Percentiles rank a stretch among this genome's conserved stretches.
These are phyloP conservation scores for Durusdinium trenchii DNA, from an alignment of 73 alveolate species.

Conservation along the genomic window DNA sequence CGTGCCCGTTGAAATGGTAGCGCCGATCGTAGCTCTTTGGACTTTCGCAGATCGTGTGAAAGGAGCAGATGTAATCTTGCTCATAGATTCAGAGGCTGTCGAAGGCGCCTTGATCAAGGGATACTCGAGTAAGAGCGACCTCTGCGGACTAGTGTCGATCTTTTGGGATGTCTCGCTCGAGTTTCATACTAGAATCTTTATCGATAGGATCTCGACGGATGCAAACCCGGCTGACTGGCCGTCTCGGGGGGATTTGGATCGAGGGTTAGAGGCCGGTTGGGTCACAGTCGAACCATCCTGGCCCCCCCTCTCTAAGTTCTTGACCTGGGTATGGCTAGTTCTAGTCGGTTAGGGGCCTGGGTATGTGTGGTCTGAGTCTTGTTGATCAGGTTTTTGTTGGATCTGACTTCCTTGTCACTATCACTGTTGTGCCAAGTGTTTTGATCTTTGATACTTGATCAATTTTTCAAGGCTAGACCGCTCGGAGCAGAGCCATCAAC, in stretches of 20 bases:
- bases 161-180: neutral
- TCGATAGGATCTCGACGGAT: neutral
- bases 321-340: too few relatives aligned
- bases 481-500: too few relatives aligned
- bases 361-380: too few relatives aligned
- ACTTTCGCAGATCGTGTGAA: neutral
- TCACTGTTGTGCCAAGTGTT: too few relatives aligned
- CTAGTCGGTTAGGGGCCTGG: neutral
- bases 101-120: constrained; percentile 7
- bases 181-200: neutral
- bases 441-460: too few relatives aligned
- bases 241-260: neutral
- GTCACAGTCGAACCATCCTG: neutral
- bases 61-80: neutral
- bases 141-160: neutral
- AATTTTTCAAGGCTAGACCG: too few relatives aligned
- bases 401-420: too few relatives aligned
- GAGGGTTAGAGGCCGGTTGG: neutral
- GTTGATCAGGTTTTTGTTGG: too few relatives aligned
- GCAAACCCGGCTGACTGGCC: neutral
- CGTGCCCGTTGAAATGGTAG: neutral
- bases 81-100: constrained; percentile 1
- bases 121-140: neutral
- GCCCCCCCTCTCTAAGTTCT: neutral
- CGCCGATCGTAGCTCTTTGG: neutral